These are phyloP conservation scores for Phytophthora hybrid DNA, from an alignment of 352 stramenopile species.

Conservation along the genomic window DNA sequence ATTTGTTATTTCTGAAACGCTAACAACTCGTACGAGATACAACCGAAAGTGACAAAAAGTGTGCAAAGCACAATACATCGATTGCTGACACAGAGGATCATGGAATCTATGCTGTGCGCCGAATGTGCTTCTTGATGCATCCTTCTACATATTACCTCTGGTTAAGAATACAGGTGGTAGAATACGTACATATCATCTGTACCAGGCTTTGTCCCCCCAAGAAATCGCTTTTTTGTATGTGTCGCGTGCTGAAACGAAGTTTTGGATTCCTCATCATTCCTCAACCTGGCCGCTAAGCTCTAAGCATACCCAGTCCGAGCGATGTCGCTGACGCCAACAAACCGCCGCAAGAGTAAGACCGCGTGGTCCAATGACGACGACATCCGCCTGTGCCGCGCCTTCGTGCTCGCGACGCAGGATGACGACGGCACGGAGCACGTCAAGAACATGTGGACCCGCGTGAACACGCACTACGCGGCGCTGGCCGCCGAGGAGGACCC, in stretches of 20 bases:
- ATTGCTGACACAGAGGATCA: too few species aligned
- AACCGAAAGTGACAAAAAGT: too few species aligned
- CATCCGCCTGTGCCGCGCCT: conserved; percentile 40
- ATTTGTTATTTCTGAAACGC: too few species aligned
- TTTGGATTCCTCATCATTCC: neutral
- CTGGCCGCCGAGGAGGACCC: conserved; percentile 33
- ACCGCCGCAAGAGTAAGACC: conserved; percentile 36
- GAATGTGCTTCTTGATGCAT: neutral
- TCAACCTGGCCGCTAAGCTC: neutral
- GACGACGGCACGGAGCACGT: conserved; percentile 37
- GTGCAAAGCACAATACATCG: too few species aligned
- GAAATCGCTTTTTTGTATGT: conserved; percentile 27
- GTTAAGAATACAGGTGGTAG: conserved; percentile 4
- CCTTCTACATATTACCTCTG: neutral
- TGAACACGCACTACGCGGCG: conserved; percentile 31
- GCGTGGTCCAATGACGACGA: conserved; percentile 43
- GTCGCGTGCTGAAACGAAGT: conserved; percentile 5
- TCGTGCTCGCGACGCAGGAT: conserved; percentile 39
- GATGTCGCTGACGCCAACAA: conserved; percentile 26
- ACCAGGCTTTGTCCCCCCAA: conserved; percentile 1
- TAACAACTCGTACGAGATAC: too few species aligned
- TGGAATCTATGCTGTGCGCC: too few species aligned
- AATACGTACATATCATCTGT: conserved; percentile 31
- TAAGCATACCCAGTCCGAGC: neutral
- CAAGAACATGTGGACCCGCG: conserved; percentile 44